phyloP scores from a whole-genome alignment of 2,329 filamentous ascomycete species.

The Bipolaris oryzae region DNA sequence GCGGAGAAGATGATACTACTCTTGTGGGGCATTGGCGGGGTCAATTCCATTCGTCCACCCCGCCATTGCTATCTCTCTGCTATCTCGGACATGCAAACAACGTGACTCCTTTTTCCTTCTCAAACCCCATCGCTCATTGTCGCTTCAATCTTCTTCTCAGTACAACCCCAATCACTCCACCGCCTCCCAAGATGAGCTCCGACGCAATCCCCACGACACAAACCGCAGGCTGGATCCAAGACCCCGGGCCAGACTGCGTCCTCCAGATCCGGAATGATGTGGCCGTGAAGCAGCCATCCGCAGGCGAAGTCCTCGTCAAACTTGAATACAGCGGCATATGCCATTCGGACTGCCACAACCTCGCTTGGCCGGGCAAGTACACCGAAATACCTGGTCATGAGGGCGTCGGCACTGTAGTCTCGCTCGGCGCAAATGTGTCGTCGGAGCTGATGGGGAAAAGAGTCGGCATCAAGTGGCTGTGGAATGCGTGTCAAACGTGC shows the following conservation, averaged over 20 bases:
- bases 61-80: not conserved
- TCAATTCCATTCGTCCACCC: not conserved
- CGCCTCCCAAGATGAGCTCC: constrained; percentile 1
- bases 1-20: constrained; percentile 1
- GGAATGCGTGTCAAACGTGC: constrained; percentile 51
- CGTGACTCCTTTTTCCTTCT: not conserved
- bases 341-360: constrained; percentile 56
- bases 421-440: constrained; percentile 38
- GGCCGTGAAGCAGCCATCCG: constrained; percentile 46
- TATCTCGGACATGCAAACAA: not conserved
- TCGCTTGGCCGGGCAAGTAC: constrained; percentile 52
- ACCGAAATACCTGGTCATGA: constrained; percentile 57
- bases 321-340: constrained; percentile 57
- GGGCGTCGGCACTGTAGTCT: constrained; percentile 53
- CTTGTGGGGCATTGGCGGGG: constrained; percentile 13
- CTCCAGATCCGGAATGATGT: constrained; percentile 46
- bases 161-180: too few species aligned
- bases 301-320: constrained; percentile 55
- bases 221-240: constrained; percentile 47
- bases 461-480: constrained; percentile 56
- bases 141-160: too few species aligned
- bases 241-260: constrained; percentile 42
- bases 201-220: constrained; percentile 40
- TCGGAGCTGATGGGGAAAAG: constrained; percentile 39
- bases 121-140: not conserved